Evolutionary conservation across 1,284 basidiomycete genomes (phyloP).

Genomic region (Naganishia sp.): DNA sequence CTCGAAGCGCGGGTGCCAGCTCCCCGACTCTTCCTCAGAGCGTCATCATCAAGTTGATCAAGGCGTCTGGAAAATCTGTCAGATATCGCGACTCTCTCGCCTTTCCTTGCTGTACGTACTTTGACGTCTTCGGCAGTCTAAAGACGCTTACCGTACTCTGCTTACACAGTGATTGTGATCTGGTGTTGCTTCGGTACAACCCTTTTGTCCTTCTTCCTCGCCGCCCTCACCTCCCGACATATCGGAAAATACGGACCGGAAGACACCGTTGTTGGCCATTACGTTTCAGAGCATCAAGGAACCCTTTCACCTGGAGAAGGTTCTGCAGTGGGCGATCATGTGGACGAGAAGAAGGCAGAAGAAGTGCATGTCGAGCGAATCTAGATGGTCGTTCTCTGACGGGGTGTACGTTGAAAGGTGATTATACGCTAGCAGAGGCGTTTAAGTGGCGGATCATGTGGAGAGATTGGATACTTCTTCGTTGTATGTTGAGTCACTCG

Average conservation of each 20-base stretch:
- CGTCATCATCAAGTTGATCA: constrained; percentile 3
- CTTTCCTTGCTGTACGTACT: constrained; percentile 16
- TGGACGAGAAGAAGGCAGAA: constrained; percentile 11
- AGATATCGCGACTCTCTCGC: constrained; percentile 26
- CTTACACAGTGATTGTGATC: neutral
- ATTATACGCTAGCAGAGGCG: neutral
- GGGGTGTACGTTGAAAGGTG: neutral
- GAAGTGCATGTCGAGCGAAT: constrained; percentile 1
- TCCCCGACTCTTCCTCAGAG: constrained; percentile 9
- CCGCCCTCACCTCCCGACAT: constrained; percentile 23
- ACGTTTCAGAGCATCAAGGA: constrained; percentile 11
- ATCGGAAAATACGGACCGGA: constrained; percentile 28
- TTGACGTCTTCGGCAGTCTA: too few relatives aligned
- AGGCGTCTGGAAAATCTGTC: constrained; percentile 14
- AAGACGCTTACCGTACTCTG: too few relatives aligned
- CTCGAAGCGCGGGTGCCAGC: constrained; percentile 23
- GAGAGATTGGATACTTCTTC: neutral
- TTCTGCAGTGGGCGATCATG: neutral
- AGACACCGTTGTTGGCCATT: constrained; percentile 18
- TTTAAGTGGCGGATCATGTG: too few relatives aligned
- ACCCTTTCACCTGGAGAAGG: neutral
- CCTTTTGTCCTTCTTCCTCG: constrained; percentile 25
- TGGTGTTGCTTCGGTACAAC: constrained; percentile 20
- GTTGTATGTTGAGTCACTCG: too few relatives aligned
- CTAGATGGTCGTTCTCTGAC: neutral